Evolutionary conservation across 2,329 filamentous ascomycete genomes (phyloP), one percentile per base, ranked within the genome.

Genomic region (Zalaria obscura): DNA sequence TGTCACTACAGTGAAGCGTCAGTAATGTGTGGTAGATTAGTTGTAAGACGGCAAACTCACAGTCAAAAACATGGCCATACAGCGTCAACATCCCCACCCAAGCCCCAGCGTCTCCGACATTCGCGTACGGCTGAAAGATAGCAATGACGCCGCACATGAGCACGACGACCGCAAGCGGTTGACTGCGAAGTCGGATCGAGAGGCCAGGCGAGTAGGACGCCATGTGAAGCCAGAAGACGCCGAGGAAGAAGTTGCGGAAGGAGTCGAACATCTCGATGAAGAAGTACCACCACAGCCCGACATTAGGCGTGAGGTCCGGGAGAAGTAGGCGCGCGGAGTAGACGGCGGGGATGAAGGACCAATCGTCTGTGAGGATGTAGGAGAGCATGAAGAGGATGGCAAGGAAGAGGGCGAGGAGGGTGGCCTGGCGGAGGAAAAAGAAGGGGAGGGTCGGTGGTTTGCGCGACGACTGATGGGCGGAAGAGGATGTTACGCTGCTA

Each of bases 181-280:
- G 91, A 39, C 75, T 73, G 36, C 86, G 78, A 29, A 98, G 67
- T 44, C 89, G 81, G 42, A 95, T 73, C 8, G 81, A 86, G 35
- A 98, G 67, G 0, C 85, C 89, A 10, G 82, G 83, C 31, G 93
- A 84, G 62, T 98, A 98, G 33, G 83, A 82, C 0, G 83, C 78
- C 44, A 96, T 76, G 58, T 98, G 91, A 46, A 98, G 73, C 87
- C 93, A 96, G 66, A 98, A 98, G 38, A 98, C 88, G 41, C 84
- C 91, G 3, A 98, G 75, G 70, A 96, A 98, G 70, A 98, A 98
- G 52, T 83, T 80, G 33, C 91, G 76, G 72, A 98, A 98, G 1
- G 88, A 89, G 64, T 98, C 91, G 59, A 98, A 98, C 78, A 98
- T 98, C 59, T 98, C 89, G 51, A 93, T 93, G 58, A 98, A 96